Evolutionary conservation across 2,329 filamentous ascomycete genomes (phyloP).

Genomic region (Monosporascus sp.): DNA sequence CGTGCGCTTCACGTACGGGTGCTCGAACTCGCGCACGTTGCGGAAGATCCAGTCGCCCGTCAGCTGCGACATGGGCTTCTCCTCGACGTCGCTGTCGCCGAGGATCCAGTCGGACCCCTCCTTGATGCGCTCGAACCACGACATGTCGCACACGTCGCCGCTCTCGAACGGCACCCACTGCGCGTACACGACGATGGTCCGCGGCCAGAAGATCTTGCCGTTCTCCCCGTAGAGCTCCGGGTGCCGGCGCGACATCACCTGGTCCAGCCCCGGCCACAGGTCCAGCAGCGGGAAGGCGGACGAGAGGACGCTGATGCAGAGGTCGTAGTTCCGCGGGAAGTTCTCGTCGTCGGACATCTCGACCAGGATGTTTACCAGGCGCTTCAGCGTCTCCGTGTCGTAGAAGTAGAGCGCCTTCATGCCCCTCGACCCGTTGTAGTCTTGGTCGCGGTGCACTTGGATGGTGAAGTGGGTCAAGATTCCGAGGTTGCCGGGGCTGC

Average conservation of each 20-base stretch:
- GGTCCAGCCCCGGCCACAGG: conserved; percentile 28
- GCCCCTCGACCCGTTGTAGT: conserved; percentile 35
- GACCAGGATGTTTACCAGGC: conserved; percentile 33
- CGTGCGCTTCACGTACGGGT: conserved; percentile 44
- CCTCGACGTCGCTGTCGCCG: conserved; percentile 26
- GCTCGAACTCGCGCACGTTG: conserved; percentile 40
- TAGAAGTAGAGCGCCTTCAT: conserved; percentile 39
- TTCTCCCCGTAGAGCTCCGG: conserved; percentile 32
- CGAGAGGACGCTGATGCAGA: conserved; percentile 42
- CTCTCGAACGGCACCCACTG: conserved; percentile 40
- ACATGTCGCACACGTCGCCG: conserved; percentile 30
- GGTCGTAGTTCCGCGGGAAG: conserved; percentile 41
- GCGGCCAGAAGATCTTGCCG: conserved; percentile 32
- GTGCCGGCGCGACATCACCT: conserved; percentile 30
- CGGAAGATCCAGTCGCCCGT: conserved; percentile 42
- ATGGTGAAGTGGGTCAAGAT: conserved; percentile 51
- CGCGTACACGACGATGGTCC: conserved; percentile 40
- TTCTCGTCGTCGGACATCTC: conserved; percentile 39
- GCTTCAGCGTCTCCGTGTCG: conserved; percentile 30
- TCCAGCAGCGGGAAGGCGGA: conserved; percentile 32
- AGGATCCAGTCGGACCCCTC: conserved; percentile 35
- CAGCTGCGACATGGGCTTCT: conserved; percentile 40
- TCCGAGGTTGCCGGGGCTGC: conserved; percentile 54
- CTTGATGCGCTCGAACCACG: conserved; percentile 26
- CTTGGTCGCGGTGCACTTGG: conserved; percentile 33